Conservation (phyloP, 257 asterid species). For the Capsicum chinense region DNA sequence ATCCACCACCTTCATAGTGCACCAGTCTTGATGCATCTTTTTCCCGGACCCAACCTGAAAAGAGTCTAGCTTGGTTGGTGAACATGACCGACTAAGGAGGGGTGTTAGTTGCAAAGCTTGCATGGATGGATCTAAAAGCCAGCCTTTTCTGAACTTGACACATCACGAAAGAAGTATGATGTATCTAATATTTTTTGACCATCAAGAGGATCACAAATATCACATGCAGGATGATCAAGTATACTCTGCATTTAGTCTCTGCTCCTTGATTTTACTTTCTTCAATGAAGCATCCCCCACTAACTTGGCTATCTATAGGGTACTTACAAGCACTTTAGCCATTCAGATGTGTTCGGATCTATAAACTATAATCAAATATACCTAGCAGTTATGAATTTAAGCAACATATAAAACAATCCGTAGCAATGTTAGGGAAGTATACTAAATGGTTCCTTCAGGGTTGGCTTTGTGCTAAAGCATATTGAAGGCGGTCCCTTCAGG, state of each 20-base stretch:
- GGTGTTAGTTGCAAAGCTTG: conserved; percentile 7
- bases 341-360: conserved; percentile 4
- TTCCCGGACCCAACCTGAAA: conserved; percentile 86
- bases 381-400: background rate
- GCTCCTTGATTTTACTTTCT: conserved; percentile 20
- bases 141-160: conserved; percentile 15
- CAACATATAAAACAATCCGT: background rate
- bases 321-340: conserved; percentile 9
- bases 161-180: conserved; percentile 7
- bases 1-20: conserved; percentile 98
- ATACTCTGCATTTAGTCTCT: background rate
- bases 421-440: conserved; percentile 7
- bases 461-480: background rate
- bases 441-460: background rate
- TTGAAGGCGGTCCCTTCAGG: conserved; percentile 7
- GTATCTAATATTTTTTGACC: background rate
- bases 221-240: conserved; percentile 12
- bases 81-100: background rate
- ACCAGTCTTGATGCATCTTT: conserved; percentile 84
- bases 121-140: background rate
- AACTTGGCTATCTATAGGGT: background rate
- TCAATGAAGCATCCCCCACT: conserved; percentile 2
- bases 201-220: background rate
- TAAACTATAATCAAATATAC: conserved; percentile 6
- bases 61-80: conserved; percentile 22